Evolutionary conservation across 768 basidiomycete genomes (phyloP), one percentile per base, ranked within the genome.

Genomic region (Tricholoma bakamatsutake): DNA sequence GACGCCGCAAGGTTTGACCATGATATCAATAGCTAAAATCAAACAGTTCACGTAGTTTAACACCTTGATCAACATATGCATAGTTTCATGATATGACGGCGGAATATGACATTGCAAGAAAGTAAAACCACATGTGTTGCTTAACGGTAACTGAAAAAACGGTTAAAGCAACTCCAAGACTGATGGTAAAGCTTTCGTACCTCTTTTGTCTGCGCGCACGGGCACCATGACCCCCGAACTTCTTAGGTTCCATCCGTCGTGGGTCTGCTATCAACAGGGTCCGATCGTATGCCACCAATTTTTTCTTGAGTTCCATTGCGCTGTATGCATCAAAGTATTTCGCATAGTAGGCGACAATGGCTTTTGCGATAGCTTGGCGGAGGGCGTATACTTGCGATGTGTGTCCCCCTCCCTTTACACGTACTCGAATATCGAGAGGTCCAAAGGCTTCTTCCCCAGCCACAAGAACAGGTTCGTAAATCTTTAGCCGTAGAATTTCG

Each of bases 381-480:
- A 98, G 93, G 61, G 97, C 97, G 76, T 98, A 99, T 61, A 99
- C 82, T 75, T 99, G 96, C 53, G 96, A 96, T 57, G 93, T 94
- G 80, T 98, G 97, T 75, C 97, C 97, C 82, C 97, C 97, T 71
- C 97, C 97, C 75, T 94, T 95, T 63, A 97, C 96, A 50, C 95
- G 92, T 53, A 98, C 91, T 63, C 96, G 91, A 75, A 99, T 94
- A 77, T 99, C 96, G 65, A 98, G 80, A 62, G 80, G 78, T 56
- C 80, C 75, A 70, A 98, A 94, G 37, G 88, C 81, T 46, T 97
- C 93, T 68, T 93, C 89, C 59, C 93, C 93, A 57, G 87, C 87
- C 56, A 97, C 90, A 64, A 99, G 89, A 69, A 99, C 80, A 58
- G 97, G 90, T 74, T 98, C 96, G 76, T 98, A 99, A 65, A 98